Evolutionary conservation across 306 rosid species (phyloP).

Genomic region (Ochetophila trinervis): DNA sequence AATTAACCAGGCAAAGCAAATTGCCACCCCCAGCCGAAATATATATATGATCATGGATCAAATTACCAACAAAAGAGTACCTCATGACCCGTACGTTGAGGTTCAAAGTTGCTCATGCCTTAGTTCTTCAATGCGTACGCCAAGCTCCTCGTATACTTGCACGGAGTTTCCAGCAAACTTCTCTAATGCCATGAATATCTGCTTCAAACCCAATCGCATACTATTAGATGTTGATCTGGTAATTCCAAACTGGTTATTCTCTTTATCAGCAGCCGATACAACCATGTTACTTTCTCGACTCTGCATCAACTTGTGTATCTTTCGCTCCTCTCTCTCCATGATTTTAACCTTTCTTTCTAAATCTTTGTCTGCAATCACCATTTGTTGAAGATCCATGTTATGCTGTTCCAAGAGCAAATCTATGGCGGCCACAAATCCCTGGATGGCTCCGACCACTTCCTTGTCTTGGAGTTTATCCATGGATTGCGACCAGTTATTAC

Average conservation of each 20-base stretch:
- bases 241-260: conserved; percentile 24
- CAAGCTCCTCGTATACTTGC: conserved; percentile 53
- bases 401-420: conserved; percentile 46
- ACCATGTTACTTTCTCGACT: conserved; percentile 35
- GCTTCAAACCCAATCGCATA: conserved; percentile 45
- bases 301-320: conserved; percentile 44
- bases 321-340: conserved; percentile 51
- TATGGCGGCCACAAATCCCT: conserved; percentile 39
- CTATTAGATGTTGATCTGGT: conserved; percentile 2
- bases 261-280: conserved; percentile 29
- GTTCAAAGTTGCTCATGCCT: not conserved
- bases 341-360: conserved; percentile 45
- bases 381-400: conserved; percentile 42
- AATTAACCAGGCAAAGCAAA: no score
- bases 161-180: conserved; percentile 47
- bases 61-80: no score
- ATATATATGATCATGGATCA: no score
- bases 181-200: conserved; percentile 51
- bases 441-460: conserved; percentile 54
- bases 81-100: no score
- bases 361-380: conserved; percentile 43
- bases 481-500: conserved; percentile 62
- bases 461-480: conserved; percentile 56
- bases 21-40: no score
- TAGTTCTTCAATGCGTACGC: conserved; percentile 38